These are phyloP conservation scores for Colletotrichum melonis DNA, from an alignment of 2,329 filamentous ascomycete species.

Conservation along the genomic window DNA sequence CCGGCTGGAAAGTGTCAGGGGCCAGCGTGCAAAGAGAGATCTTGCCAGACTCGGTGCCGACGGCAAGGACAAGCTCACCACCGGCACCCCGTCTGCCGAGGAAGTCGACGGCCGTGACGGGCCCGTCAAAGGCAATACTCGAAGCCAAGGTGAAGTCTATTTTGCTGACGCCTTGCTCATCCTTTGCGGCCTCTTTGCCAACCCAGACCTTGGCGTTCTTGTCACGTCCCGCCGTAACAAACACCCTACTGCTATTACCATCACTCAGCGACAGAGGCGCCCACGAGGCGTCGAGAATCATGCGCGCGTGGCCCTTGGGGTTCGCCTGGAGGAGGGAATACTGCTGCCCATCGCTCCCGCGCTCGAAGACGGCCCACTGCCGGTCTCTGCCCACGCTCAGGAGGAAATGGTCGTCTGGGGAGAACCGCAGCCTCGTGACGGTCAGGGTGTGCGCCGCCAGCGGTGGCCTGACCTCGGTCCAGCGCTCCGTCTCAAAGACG, in stretches of 20 bases:
- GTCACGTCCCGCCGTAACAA: conserved; percentile 91
- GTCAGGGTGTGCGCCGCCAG: conserved; percentile 89
- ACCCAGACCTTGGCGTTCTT: conserved; percentile 83
- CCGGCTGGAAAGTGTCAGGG: conserved; percentile 50
- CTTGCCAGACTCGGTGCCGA: conserved; percentile 67
- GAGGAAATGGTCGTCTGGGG: conserved; percentile 76
- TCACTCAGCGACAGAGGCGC: conserved; percentile 60
- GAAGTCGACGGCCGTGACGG: conserved; percentile 81
- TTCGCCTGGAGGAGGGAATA: conserved; percentile 75
- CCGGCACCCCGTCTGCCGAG: conserved; percentile 47
- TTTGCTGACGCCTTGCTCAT: conserved; percentile 39
- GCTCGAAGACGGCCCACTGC: conserved; percentile 87
- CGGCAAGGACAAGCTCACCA: conserved; percentile 58
- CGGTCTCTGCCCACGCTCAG: conserved; percentile 92
- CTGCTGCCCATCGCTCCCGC: conserved; percentile 49
- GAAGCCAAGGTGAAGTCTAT: conserved; percentile 62
- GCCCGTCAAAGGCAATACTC: conserved; percentile 64
- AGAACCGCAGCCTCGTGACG: conserved; percentile 85
- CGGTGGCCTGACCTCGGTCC: conserved; percentile 88
- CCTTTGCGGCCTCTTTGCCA: conserved; percentile 41
- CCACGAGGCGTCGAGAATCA: conserved; percentile 94
- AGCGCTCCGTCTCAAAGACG: conserved; percentile 86
- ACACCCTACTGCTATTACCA: conserved; percentile 54
- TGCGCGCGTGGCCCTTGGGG: conserved; percentile 87
- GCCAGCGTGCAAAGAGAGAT: conserved; percentile 57